Evolutionary conservation across 1,139 yeast species (phyloP), one percentile per base, ranked within the genome.

Genomic region (Geotrichum restrictum): DNA sequence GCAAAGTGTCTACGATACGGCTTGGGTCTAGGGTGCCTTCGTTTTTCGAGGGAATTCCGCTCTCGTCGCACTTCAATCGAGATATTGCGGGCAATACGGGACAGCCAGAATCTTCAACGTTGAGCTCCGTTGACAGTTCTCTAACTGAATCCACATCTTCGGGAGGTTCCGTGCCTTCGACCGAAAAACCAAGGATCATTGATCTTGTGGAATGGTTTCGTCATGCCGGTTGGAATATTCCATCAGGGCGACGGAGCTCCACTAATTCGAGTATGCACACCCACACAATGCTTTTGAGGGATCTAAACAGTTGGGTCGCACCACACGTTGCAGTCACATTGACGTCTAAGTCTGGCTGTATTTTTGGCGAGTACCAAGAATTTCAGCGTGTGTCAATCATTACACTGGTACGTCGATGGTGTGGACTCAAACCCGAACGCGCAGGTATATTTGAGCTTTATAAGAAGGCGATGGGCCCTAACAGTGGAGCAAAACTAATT

Each of bases 11-110:
- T 13, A 64, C 62, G 7, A 61, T 82, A 3, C 67, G 74, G 1
- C 63, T 82, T 39, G 86, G 86, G 0, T 63, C 74, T n/a, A 66
- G 76, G 5, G 74, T 81, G 52, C 87, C 87, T 1, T 71, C 81
- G 22, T 61, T 79, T 18, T 67, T 72, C 51, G 73, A 78, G 36
- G 78, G 82, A 1, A 57, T 66, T 11, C 68, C 67, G 29, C 52
- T 52, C 19, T 32, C 48, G 19, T 24, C 40, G 21, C 44, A 36
- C 3, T 14, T 32, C 22, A 29, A 48, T 8, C 21, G 39, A 24
- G 29, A 38, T 8, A 31, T 18, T 16, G 8, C 44, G 11, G 40
- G 22, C 21, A 31, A 36, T 36, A 42, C 16, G 29, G 24, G 34
- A 16, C 22, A 46, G 32, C 44, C 49, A 2, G 19, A 37, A 11